Evolutionary conservation across 2,329 filamentous ascomycete species (phyloP).

Genomic region (Onygenales sp.): DNA sequence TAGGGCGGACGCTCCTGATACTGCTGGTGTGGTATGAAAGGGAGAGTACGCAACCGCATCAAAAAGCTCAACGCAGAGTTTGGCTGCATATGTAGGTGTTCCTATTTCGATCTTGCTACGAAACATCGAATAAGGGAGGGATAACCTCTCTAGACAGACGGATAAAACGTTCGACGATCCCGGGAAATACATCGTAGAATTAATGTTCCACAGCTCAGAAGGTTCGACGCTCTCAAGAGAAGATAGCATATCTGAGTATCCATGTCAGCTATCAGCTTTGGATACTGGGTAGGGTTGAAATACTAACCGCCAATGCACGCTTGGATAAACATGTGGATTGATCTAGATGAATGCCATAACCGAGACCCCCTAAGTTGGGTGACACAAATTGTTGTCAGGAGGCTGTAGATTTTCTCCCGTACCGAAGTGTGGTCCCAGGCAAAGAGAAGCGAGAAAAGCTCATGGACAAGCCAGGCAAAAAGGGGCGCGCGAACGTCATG

Average conservation of each 20-base stretch:
- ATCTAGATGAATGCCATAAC: constrained; percentile 19
- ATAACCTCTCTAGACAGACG: constrained; percentile 22
- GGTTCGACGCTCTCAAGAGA: constrained; percentile 28
- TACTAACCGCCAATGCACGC: constrained; percentile 29
- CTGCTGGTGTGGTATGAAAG: constrained; percentile 7
- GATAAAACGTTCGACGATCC: constrained; percentile 17
- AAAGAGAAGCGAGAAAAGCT: constrained; percentile 40
- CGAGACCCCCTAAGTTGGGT: constrained; percentile 25
- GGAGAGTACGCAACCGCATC: constrained; percentile 18
- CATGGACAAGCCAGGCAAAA: constrained; percentile 45
- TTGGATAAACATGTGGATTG: constrained; percentile 23
- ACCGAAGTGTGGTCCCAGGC: constrained; percentile 32
- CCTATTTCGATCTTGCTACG: constrained; percentile 18
- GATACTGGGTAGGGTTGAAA: background rate
- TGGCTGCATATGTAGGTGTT: constrained; percentile 17
- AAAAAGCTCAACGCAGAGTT: constrained; percentile 20
- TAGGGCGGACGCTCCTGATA: constrained; percentile 14
- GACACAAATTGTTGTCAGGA: constrained; percentile 23
- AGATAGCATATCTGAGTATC: constrained; percentile 33
- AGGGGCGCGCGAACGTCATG: constrained; percentile 37
- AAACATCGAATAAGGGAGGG: constrained; percentile 21
- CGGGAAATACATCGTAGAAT: constrained; percentile 18
- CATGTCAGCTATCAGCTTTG: constrained; percentile 1
- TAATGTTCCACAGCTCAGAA: constrained; percentile 5
- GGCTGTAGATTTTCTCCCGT: constrained; percentile 28